phyloP scores from a whole-genome alignment of 192 early-diverging fungal species.

The Coemansia sp. region DNA sequence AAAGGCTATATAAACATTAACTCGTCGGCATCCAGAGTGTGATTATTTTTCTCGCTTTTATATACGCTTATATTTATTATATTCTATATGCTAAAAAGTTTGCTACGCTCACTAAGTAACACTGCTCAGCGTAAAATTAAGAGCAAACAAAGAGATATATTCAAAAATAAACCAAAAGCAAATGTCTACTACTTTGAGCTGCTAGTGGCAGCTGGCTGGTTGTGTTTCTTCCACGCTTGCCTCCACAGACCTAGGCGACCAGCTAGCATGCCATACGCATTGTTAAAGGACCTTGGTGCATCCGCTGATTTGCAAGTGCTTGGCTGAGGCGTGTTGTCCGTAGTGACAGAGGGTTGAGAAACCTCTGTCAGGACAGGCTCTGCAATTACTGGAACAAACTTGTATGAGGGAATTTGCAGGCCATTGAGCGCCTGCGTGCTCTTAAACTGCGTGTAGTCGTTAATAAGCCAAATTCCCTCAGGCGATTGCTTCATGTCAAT shows the following conservation, averaged over 20 bases:
- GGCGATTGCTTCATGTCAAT: neutral
- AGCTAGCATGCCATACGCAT: neutral
- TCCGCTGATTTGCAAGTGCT: neutral
- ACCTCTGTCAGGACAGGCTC: constrained; percentile 4
- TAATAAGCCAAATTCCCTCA: neutral
- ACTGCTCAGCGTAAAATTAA: too few species aligned
- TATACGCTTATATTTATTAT: too few species aligned
- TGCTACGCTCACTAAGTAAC: too few species aligned
- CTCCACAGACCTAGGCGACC: neutral
- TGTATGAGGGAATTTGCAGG: neutral
- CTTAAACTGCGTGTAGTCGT: constrained; percentile 5
- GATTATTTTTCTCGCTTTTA: too few species aligned
- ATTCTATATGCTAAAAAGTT: too few species aligned
- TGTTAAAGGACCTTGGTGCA: neutral
- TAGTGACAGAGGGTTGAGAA: neutral
- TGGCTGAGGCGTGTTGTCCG: neutral
- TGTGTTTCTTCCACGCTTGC: neutral
- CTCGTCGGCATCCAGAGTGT: too few species aligned
- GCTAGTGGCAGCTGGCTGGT: neutral
- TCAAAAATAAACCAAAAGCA: neutral
- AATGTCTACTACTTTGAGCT: neutral
- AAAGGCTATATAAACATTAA: too few species aligned
- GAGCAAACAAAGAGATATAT: neutral
- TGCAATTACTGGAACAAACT: neutral
- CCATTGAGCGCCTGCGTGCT: neutral